Conservation (phyloP, 1,284 basidiomycete genomes). For the Exobasidium cylindrosporum region DNA sequence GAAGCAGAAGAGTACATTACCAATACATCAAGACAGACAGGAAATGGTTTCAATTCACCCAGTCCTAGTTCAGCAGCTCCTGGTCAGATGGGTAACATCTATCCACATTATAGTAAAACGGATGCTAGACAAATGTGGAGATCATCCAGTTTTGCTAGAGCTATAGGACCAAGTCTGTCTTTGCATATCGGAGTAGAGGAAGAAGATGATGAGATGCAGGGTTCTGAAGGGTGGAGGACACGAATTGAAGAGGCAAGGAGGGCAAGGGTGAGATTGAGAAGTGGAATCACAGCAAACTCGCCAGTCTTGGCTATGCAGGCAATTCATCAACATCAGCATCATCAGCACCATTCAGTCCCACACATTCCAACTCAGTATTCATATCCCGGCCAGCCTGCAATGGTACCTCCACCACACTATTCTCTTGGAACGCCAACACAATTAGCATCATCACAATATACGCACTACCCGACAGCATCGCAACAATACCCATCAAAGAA, state of each 20-base stretch:
- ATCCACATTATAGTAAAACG: neutral
- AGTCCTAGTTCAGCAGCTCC: neutral
- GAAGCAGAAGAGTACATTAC: neutral
- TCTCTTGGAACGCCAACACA: neutral
- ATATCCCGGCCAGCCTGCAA: neutral
- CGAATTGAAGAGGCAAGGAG: slow-evolving; percentile 7
- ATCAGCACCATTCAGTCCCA: neutral
- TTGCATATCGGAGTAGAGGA: slow-evolving; percentile 1
- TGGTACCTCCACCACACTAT: neutral
- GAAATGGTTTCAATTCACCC: neutral
- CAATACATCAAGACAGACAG: neutral
- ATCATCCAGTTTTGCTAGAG: slow-evolving; percentile 4
- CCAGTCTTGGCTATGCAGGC: neutral
- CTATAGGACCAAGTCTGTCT: slow-evolving; percentile 2
- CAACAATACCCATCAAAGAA: neutral
- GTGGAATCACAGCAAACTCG: neutral
- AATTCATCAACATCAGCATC: neutral
- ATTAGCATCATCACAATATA: neutral
- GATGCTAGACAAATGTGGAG: slow-evolving; percentile 11
- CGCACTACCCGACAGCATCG: neutral
- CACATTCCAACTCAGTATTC: neutral
- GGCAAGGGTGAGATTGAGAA: neutral
- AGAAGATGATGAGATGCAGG: slow-evolving; percentile 5
- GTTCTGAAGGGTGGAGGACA: too few relatives aligned
- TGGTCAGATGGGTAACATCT: neutral